Percentiles rank a stretch among this genome's conserved stretches.
Evolutionary conservation across 306 rosid genomes (phyloP).

Genomic region (Bauhinia variegata): DNA sequence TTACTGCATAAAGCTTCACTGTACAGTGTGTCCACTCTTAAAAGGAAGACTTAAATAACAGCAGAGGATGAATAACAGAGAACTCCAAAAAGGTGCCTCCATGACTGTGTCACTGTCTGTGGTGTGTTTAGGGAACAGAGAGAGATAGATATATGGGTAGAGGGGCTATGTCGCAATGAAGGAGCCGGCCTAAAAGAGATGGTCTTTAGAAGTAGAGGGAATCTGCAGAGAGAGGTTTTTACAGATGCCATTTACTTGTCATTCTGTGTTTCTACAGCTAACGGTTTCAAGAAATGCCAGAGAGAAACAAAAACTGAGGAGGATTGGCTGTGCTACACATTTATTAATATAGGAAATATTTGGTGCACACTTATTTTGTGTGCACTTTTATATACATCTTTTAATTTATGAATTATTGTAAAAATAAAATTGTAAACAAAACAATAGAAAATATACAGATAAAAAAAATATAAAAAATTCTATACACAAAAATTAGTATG

Average conservation of each 20-base stretch:
- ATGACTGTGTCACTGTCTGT: slow-evolving; percentile 22
- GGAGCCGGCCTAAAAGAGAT: slow-evolving; percentile 60
- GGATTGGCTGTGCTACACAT: too few relatives aligned
- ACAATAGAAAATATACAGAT: too few relatives aligned
- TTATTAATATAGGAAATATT: too few relatives aligned
- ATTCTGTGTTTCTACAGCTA: slow-evolving; percentile 49
- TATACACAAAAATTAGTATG: slow-evolving; percentile 35
- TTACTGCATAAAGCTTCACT: slow-evolving; percentile 29
- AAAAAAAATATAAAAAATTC: too few relatives aligned
- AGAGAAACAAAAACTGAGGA: slow-evolving; percentile 35
- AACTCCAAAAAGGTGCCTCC: slow-evolving; percentile 25
- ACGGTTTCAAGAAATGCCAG: slow-evolving; percentile 59
- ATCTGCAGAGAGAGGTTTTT: slow-evolving; percentile 12
- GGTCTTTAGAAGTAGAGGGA: slow-evolving; percentile 32
- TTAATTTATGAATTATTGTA: too few relatives aligned
- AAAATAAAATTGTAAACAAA: too few relatives aligned
- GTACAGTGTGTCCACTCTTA: slow-evolving; percentile 31
- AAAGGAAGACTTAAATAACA: slow-evolving; percentile 35
- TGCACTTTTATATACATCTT: too few relatives aligned
- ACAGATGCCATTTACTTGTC: slow-evolving; percentile 53
- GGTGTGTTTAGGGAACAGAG: not conserved
- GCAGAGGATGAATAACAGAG: not conserved
- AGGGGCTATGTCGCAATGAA: slow-evolving; percentile 27
- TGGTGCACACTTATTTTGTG: too few relatives aligned
- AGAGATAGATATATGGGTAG: slow-evolving; percentile 25